Conservation (phyloP, 306 rosid genomes). For the Pterocarpus santalinus region DNA sequence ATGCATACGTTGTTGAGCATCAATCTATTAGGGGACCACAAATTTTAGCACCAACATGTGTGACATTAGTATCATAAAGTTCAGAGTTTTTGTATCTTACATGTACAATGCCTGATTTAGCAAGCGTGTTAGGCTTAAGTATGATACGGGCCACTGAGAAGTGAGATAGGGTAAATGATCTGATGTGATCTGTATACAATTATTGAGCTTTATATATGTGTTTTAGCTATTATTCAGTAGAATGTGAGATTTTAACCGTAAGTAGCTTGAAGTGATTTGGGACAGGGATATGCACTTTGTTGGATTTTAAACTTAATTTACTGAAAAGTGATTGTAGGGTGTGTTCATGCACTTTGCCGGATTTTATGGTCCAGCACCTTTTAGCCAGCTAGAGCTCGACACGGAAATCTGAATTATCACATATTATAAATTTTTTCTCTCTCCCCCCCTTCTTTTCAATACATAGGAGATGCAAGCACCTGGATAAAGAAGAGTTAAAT, state of each 20-base stretch:
- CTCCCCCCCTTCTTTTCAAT: no score
- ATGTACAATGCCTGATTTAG: conserved; percentile 8
- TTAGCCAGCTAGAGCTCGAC: not conserved
- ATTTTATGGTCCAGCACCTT: conserved; percentile 12
- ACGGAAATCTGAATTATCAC: conserved; percentile 1
- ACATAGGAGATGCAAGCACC: not conserved
- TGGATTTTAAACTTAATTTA: not conserved
- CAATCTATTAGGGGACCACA: not conserved
- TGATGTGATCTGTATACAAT: not conserved
- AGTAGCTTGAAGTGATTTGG: not conserved
- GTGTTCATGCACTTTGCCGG: not conserved
- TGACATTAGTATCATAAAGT: not conserved
- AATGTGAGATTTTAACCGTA: not conserved
- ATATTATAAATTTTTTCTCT: not conserved
- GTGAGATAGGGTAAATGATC: conserved; percentile 16
- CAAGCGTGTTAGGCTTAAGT: conserved; percentile 24
- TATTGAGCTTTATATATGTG: conserved; percentile 18
- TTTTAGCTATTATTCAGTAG: conserved; percentile 1
- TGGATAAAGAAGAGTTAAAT: not conserved
- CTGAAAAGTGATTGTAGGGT: not conserved
- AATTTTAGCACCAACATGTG: not conserved
- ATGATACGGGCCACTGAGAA: not conserved
- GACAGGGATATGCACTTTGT: not conserved
- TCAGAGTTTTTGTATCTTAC: conserved; percentile 30
- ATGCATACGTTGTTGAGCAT: conserved; percentile 23